These are phyloP conservation scores for Botrytis pseudocinerea DNA, from an alignment of 2,329 filamentous ascomycete genomes.

Conservation along the genomic window DNA sequence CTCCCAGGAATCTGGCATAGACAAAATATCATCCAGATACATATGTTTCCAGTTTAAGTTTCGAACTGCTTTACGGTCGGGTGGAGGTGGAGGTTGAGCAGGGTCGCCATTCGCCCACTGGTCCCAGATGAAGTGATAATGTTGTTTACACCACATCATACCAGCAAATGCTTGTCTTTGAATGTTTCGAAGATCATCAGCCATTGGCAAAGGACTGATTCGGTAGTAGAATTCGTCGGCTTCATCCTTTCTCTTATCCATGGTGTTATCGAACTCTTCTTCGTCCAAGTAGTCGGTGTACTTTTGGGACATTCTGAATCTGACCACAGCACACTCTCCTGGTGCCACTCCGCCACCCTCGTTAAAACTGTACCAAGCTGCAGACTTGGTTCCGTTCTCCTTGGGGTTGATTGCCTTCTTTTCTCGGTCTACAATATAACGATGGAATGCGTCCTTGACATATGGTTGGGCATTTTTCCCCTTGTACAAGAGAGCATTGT, in stretches of 20 bases:
- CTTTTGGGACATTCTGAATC: conserved; percentile 81
- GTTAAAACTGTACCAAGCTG: conserved; percentile 90
- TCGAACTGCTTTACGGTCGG: conserved; percentile 74
- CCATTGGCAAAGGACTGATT: conserved; percentile 89
- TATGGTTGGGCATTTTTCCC: conserved; percentile 78
- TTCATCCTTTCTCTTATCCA: conserved; percentile 83
- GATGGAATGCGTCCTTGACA: conserved; percentile 94
- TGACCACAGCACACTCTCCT: conserved; percentile 91
- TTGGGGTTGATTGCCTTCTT: conserved; percentile 80
- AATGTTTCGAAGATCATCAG: conserved; percentile 90
- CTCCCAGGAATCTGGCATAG: conserved; percentile 98
- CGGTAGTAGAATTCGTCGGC: conserved; percentile 96
- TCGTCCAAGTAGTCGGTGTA: conserved; percentile 82
- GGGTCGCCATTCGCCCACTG: conserved; percentile 97
- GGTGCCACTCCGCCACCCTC: conserved; percentile 84
- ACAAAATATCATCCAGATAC: conserved; percentile 90
- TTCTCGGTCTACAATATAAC: conserved; percentile 79
- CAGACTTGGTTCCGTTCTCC: conserved; percentile 80
- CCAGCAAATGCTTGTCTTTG: conserved; percentile 92
- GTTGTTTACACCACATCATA: conserved; percentile 99
- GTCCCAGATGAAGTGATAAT: conserved; percentile 96
- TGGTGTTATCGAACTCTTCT: conserved; percentile 85
- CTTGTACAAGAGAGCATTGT: conserved; percentile 73
- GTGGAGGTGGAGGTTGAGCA: conserved; percentile 80
- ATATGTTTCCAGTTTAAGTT: conserved; percentile 94